Evolutionary conservation across 2,329 filamentous ascomycete species (phyloP).

Genomic region (Penicillium hordei): DNA sequence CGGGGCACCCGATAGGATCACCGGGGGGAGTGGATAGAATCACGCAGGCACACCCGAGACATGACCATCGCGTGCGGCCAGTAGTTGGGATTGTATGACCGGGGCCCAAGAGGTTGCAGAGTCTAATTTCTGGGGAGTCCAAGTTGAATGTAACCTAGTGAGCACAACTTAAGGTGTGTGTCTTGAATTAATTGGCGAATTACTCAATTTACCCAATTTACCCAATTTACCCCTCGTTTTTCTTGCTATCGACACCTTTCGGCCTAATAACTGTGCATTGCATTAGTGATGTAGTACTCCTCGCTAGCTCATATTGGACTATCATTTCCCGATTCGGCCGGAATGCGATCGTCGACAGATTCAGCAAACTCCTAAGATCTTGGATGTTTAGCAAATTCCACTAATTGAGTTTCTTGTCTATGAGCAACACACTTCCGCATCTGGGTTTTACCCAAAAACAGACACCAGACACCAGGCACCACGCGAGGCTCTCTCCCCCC

Average conservation of each 20-base stretch:
- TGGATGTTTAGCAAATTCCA: not conserved
- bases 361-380: not conserved
- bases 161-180: not conserved
- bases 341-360: constrained; percentile 2
- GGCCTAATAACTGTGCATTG: not conserved
- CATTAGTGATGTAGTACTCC: constrained; percentile 2
- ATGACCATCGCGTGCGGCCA: constrained; percentile 13
- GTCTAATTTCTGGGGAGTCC: not conserved
- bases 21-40: not conserved
- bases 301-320: not conserved
- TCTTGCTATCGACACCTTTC: not conserved
- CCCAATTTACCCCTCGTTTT: not conserved
- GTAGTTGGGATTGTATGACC: not conserved
- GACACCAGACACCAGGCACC: constrained; percentile 15
- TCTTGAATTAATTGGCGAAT: not conserved
- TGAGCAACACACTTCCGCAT: constrained; percentile 5
- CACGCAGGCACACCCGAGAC: constrained; percentile 10
- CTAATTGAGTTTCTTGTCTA: not conserved
- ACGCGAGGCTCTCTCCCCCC: not conserved
- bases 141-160: constrained; percentile 5
- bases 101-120: not conserved
- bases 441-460: constrained; percentile 9
- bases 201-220: not conserved
- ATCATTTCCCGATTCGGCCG: not conserved
- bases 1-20: not conserved